Evolutionary conservation across 129 eudicot genomes (phyloP).

Genomic region (Flaveria bidentis): DNA sequence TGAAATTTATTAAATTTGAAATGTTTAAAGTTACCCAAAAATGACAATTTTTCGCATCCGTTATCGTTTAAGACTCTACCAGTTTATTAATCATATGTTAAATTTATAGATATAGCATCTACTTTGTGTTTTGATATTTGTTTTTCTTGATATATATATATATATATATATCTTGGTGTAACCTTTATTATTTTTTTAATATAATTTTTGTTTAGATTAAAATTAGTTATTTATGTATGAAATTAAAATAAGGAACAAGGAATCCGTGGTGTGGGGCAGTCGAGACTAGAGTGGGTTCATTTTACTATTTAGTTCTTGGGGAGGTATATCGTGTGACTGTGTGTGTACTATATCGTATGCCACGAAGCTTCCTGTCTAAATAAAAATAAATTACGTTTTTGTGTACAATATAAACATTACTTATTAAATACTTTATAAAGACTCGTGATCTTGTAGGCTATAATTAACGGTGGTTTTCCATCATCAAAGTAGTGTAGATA

Average conservation of each 20-base stretch:
- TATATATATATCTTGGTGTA: background rate
- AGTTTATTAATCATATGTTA: background rate
- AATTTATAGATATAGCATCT: background rate
- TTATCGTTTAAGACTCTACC: too few relatives aligned
- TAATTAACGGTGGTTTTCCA: too few relatives aligned
- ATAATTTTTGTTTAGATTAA: too few relatives aligned
- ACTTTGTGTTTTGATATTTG: background rate
- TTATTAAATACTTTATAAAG: too few relatives aligned
- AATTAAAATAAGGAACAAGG: background rate
- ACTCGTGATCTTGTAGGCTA: too few relatives aligned
- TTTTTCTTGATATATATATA: background rate
- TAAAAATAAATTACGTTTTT: background rate
- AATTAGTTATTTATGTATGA: background rate
- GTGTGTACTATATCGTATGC: background rate
- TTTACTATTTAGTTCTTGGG: background rate
- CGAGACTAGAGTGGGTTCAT: background rate
- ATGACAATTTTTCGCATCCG: too few relatives aligned
- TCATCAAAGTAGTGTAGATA: too few relatives aligned
- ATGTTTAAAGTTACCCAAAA: too few relatives aligned
- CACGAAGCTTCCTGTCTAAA: conserved; percentile 19
- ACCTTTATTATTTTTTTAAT: background rate
- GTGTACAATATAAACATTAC: too few relatives aligned
- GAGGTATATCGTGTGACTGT: conserved; percentile 13
- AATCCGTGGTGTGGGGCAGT: conserved; percentile 13
- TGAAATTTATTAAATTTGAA: too few relatives aligned